Percentiles rank a stretch among this genome's conserved stretches.
These are phyloP conservation scores for Phytopythium aichiense DNA, from an alignment of 352 stramenopile species.

Conservation along the genomic window DNA sequence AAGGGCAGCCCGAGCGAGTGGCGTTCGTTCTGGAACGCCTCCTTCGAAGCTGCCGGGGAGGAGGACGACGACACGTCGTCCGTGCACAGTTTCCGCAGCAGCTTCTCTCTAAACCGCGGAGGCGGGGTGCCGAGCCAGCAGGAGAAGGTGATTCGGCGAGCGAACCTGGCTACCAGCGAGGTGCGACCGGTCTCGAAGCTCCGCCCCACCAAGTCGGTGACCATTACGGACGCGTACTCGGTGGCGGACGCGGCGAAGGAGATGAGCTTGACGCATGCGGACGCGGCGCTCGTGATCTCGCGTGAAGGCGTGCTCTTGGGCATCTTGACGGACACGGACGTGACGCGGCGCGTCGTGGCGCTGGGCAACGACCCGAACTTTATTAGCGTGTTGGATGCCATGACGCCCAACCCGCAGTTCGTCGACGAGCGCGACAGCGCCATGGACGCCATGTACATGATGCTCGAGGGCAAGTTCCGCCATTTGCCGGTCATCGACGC, in stretches of 20 bases:
- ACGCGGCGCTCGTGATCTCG: constrained; percentile 92
- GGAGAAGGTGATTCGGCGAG: constrained; percentile 33
- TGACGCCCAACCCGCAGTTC: constrained; percentile 88
- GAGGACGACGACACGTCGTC: constrained; percentile 79
- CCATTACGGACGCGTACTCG: constrained; percentile 77
- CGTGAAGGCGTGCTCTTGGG: constrained; percentile 87
- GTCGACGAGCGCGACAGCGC: constrained; percentile 85
- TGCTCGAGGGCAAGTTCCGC: constrained; percentile 92
- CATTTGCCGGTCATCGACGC: constrained; percentile 95
- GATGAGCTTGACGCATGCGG: constrained; percentile 88
- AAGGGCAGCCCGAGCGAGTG: constrained; percentile 86
- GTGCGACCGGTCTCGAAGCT: constrained; percentile 90
- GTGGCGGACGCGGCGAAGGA: constrained; percentile 89
- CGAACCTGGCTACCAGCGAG: constrained; percentile 64
- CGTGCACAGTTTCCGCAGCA: constrained; percentile 79
- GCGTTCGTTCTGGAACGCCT: constrained; percentile 89
- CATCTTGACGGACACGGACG: constrained; percentile 95
- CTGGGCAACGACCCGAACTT: constrained; percentile 83
- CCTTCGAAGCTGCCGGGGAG: constrained; percentile 58
- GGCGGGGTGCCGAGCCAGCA: constrained; percentile 32
- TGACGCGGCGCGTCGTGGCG: constrained; percentile 81
- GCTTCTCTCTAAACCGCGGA: constrained; percentile 52
- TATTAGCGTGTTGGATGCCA: constrained; percentile 79
- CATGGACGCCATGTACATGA: constrained; percentile 91
- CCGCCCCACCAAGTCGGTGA: constrained; percentile 87